Evolutionary conservation across 345 rosid species (phyloP), one percentile per base, ranked within the genome.

Genomic region (Ceriops decandra): DNA sequence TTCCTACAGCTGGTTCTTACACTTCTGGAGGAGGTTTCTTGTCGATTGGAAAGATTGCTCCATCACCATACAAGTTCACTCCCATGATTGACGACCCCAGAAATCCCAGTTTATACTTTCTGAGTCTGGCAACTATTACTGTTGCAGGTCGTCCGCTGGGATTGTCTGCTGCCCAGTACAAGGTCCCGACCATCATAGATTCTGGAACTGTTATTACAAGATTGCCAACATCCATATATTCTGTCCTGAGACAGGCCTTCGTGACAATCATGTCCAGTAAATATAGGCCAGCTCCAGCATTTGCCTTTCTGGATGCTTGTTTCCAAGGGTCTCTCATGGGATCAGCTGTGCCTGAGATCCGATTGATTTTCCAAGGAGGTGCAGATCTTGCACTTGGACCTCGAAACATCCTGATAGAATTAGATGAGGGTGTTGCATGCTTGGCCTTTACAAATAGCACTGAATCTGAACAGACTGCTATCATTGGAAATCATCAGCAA

Each of bases 181-280:
- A 31, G 47, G 77, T 73, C 51, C 81, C 71, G 7, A 85, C 86
- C 51, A 76, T 85, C 71, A 74, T 85, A 38, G 88, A 85, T 72
- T 85, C 88, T 0, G 86, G 88, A 35, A 85, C 86, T 0, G 85
- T 85, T 3, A 76, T 85, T 60, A 80, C 88, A 0, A 79, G 88
- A 47, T 64, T 85, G 61, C 88, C 88, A 5, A 24, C 1, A 24
- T 49, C 88, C 5, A 51, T 80, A 11, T 85, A 82, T 31, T 26
- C 68, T 0, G 68, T 77, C 3, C 72, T 85, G 20, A 60, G 38
- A 19, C 53, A 59, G 52, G 86, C 80, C 11, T 80, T 85, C 32
- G 64, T 59, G 15, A 70, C 52, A 38, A 32, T 76, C 64, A 79
- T 85, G 83, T 78, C 81, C 3, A 53, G 27, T 52, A 80, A 71